Evolutionary conservation across 1,284 basidiomycete species (phyloP).

Genomic region (Trichosporon asahii): DNA sequence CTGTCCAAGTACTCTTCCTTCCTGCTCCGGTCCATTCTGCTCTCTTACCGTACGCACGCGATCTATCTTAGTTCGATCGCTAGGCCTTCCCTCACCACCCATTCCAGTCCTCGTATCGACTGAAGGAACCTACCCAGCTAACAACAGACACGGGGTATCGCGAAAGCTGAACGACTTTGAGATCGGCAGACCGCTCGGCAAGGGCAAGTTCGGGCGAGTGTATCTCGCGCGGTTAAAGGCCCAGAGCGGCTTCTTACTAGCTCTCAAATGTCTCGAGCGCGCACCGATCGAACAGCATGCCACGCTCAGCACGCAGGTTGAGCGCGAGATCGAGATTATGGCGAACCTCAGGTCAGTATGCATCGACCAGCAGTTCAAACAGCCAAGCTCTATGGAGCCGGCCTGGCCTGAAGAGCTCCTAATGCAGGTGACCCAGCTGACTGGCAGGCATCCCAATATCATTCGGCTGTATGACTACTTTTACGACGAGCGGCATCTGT

Average conservation of each 20-base stretch:
- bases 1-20: not conserved
- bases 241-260: conserved; percentile 51
- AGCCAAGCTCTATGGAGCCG: too few species aligned
- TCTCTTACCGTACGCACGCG: too few species aligned
- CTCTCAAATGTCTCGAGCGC: conserved; percentile 25
- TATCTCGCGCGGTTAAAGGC: conserved; percentile 92
- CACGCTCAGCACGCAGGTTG: conserved; percentile 81
- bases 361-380: too few species aligned
- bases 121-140: not conserved
- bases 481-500: conserved; percentile 96
- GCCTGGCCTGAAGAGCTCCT: too few species aligned
- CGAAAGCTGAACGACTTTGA: conserved; percentile 61
- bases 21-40: too few species aligned
- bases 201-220: conserved; percentile 73
- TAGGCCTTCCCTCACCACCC: too few species aligned
- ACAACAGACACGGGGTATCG: conserved; percentile 21
- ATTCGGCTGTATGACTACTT: conserved; percentile 94
- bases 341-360: conserved; percentile 53
- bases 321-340: conserved; percentile 89
- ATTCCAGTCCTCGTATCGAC: not conserved
- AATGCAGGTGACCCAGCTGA: too few species aligned
- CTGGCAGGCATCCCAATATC: conserved; percentile 79
- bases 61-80: too few species aligned
- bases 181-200: conserved; percentile 89
- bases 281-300: conserved; percentile 65